Percentiles rank a stretch among this genome's conserved stretches.
Conservation (phyloP, 768 basidiomycete species). For the Calocera viscosa region DNA sequence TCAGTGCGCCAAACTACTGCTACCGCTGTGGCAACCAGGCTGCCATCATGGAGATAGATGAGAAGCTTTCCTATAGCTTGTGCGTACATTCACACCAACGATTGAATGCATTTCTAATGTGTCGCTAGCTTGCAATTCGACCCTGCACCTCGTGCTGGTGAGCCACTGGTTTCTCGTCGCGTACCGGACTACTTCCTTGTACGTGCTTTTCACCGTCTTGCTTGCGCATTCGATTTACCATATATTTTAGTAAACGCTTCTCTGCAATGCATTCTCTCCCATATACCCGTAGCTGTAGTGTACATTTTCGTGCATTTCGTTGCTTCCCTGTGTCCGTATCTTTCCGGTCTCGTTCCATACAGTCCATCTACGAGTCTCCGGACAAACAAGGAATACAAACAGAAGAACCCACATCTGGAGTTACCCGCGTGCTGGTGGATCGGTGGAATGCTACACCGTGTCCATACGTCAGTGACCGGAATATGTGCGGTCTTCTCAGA, state of each 20-base stretch:
- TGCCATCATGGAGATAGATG: conserved; percentile 99
- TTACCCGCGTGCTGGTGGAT: neutral
- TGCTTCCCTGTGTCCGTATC: conserved; percentile 3
- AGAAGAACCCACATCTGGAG: neutral
- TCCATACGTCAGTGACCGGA: neutral
- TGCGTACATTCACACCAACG: conserved; percentile 31
- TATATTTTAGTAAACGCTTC: neutral
- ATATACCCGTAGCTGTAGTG: conserved; percentile 7
- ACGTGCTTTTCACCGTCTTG: conserved; percentile 23
- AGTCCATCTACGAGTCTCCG: conserved; percentile 5
- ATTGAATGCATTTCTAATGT: neutral
- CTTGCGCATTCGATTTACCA: neutral
- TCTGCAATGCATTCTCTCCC: neutral
- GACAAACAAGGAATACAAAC: conserved; percentile 6
- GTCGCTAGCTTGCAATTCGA: conserved; percentile 88
- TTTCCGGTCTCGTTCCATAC: neutral
- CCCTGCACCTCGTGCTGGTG: conserved; percentile 95
- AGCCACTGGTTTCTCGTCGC: conserved; percentile 91
- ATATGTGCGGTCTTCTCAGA: neutral
- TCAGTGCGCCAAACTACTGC: conserved; percentile 99
- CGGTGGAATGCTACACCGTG: too few relatives aligned
- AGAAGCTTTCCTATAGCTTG: conserved; percentile 92
- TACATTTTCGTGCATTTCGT: conserved; percentile 7
- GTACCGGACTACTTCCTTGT: conserved; percentile 92
- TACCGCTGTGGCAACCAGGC: conserved; percentile 99